Conservation (phyloP, 2,329 filamentous ascomycete species). For the Diplodia seriata region DNA sequence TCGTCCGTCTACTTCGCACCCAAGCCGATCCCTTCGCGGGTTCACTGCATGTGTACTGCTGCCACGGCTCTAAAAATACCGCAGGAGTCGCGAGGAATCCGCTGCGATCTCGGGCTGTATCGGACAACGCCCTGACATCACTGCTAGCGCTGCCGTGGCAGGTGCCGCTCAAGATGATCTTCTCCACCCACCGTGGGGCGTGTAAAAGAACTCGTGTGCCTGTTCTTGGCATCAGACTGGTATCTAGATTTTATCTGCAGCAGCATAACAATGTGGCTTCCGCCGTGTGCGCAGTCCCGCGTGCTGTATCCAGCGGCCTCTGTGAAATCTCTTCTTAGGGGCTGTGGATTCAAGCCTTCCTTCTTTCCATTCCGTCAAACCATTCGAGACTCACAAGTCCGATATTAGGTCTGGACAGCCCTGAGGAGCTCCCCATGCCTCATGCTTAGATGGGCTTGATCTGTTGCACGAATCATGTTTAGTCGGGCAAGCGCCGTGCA, state of each 20-base stretch:
- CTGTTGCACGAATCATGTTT: slow-evolving; percentile 42
- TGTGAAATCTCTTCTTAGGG: neutral
- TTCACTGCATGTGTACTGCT: neutral
- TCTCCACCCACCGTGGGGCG: slow-evolving; percentile 12
- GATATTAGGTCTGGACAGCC: neutral
- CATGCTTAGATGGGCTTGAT: slow-evolving; percentile 72
- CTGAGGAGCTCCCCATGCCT: neutral
- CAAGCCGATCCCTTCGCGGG: neutral
- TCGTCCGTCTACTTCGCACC: neutral
- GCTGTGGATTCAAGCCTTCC: neutral
- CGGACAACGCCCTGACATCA: slow-evolving; percentile 7
- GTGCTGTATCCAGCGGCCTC: neutral
- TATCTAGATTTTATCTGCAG: slow-evolving; percentile 20
- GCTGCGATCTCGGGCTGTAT: slow-evolving; percentile 13
- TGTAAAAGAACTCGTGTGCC: slow-evolving; percentile 5
- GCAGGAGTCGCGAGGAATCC: neutral
- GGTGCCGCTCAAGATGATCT: slow-evolving; percentile 7
- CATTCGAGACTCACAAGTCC: neutral
- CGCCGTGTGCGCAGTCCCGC: no score
- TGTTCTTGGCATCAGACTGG: slow-evolving; percentile 20
- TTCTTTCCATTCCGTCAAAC: neutral
- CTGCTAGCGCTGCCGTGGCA: slow-evolving; percentile 8
- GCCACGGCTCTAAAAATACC: neutral
- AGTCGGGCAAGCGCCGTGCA: neutral
- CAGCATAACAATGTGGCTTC: neutral